Base-by-base conservation (phyloP, 2,329 filamentous ascomycete genomes). In the Metarhizium anisopliae region DNA sequence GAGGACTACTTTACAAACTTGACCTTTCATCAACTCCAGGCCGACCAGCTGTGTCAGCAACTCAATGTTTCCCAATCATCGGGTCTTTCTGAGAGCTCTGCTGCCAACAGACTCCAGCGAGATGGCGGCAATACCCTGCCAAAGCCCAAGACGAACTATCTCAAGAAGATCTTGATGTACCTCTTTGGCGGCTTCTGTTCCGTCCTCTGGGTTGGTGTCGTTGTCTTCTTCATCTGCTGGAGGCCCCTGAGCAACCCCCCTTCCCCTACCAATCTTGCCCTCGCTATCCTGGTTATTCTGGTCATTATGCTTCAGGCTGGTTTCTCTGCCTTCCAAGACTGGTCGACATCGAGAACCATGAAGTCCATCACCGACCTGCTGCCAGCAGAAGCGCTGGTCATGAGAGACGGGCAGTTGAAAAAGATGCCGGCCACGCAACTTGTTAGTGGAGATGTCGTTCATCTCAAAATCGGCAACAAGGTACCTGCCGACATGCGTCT, bases 171-270 rank as follows among this genome's bases (percentile, higher is more conserved):
- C 1, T 60, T 75, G 7, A 58, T 62, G 5, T 77, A 77, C 57
- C 58, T 77, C 56, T 77, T 77, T 61, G 74, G 74, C 40, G 75
- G 75, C 49, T 77, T 77, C 62, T 76, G 74, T 51, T 76, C 74
- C 0, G 67, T 77, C 25, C 68, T 77, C 13, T 77, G 74, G 74
- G 61, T 76, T 40, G 75, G 73, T 18, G 73, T 74, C 51, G 67
- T 77, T 59, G 67, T 77, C 62, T 77, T 77, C 67, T 77, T 77
- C 60, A 61, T 77, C 58, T 77, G 74, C 62, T 77, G 75, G 75
- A 59, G 64, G 18, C 75, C 75, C n/a, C 65, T 77, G 50, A 74
- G 74, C 59, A 63, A 72, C 47, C 75, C 75, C 0, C 75, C 75
- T 0, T 72, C 72, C 2, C 55, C 64, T 1, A 71, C 72, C 30